phyloP scores from a whole-genome alignment of 1,284 basidiomycete species.

The Marasmius tenuissimus region DNA sequence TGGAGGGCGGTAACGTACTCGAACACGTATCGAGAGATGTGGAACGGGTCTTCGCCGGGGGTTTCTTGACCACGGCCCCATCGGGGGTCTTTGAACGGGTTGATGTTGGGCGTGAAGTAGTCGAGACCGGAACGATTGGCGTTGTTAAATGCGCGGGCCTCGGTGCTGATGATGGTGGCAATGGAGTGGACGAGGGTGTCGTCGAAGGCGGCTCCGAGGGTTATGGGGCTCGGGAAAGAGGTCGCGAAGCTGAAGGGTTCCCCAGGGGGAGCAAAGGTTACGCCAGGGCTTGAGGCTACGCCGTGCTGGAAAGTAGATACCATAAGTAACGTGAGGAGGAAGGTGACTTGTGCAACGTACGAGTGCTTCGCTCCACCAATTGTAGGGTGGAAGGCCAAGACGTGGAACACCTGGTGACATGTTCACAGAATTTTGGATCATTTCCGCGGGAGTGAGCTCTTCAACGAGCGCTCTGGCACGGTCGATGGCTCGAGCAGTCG shows the following conservation, averaged over 20 bases:
- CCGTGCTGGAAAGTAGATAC: conserved; percentile 40
- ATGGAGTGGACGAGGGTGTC: conserved; percentile 48
- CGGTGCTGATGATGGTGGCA: conserved; percentile 50
- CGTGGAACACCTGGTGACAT: conserved; percentile 49
- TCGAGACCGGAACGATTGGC: conserved; percentile 44
- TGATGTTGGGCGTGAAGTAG: conserved; percentile 61
- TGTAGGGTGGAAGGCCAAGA: conserved; percentile 49
- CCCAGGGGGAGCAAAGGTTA: conserved; percentile 46
- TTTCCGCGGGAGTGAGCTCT: conserved; percentile 48
- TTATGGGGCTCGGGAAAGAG: conserved; percentile 75
- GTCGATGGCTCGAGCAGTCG: conserved; percentile 41
- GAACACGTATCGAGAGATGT: conserved; percentile 51
- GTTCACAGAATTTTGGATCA: conserved; percentile 51
- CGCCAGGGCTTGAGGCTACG: conserved; percentile 50
- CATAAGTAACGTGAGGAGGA: neutral
- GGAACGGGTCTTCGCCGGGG: conserved; percentile 58
- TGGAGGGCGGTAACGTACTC: conserved; percentile 54
- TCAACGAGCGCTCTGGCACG: conserved; percentile 48
- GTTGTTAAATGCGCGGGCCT: conserved; percentile 59
- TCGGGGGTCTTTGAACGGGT: conserved; percentile 61
- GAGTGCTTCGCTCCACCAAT: conserved; percentile 57
- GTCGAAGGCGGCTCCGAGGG: conserved; percentile 89
- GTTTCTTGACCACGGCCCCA: conserved; percentile 65
- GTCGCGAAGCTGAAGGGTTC: conserved; percentile 52
- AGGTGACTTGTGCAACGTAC: conserved; percentile 24